A percentile compares a stretch with the other conserved stretches of the same genome.
phyloP scores from a whole-genome alignment of 495 filamentous ascomycete genomes.

The Penicillium egyptiacum region DNA sequence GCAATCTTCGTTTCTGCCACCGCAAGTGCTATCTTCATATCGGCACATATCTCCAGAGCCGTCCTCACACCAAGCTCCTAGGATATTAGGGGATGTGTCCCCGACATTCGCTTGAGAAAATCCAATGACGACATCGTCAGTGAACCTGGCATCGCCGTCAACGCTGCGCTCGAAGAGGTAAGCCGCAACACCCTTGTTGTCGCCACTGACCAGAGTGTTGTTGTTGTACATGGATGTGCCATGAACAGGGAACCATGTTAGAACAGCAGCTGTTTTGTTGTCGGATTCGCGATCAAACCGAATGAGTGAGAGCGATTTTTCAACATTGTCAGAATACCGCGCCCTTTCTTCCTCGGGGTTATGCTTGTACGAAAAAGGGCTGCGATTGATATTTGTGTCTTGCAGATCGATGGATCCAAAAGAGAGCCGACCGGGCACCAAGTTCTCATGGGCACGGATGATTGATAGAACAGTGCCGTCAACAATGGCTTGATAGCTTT shows the following conservation, averaged over 20 bases:
- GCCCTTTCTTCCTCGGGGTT: slow-evolving; percentile 80
- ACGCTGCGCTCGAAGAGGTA: slow-evolving; percentile 78
- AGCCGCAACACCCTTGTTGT: slow-evolving; percentile 96
- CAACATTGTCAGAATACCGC: slow-evolving; percentile 72
- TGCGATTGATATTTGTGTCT: slow-evolving; percentile 89
- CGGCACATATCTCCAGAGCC: slow-evolving; percentile 64
- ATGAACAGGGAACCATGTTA: slow-evolving; percentile 95
- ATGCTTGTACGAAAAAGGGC: slow-evolving; percentile 84
- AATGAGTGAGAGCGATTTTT: slow-evolving; percentile 82
- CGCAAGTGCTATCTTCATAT: slow-evolving; percentile 79
- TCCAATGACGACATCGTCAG: slow-evolving; percentile 80
- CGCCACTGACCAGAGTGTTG: slow-evolving; percentile 87
- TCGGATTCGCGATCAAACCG: slow-evolving; percentile 74
- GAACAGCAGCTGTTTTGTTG: slow-evolving; percentile 69
- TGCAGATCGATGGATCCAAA: slow-evolving; percentile 71
- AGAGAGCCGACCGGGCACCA: slow-evolving; percentile 69
- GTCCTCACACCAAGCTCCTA: slow-evolving; percentile 81
- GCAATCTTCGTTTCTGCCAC: slow-evolving; percentile 70
- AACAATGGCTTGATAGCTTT: slow-evolving; percentile 87
- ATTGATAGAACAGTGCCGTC: slow-evolving; percentile 84
- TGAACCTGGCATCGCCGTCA: slow-evolving; percentile 48
- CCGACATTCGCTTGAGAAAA: slow-evolving; percentile 96
- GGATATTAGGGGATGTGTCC: slow-evolving; percentile 86
- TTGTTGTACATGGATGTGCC: slow-evolving; percentile 91
- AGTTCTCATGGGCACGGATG: slow-evolving; percentile 71